Base-by-base conservation (phyloP, 2,329 filamentous ascomycete species). In the Claviceps digitariae region DNA sequence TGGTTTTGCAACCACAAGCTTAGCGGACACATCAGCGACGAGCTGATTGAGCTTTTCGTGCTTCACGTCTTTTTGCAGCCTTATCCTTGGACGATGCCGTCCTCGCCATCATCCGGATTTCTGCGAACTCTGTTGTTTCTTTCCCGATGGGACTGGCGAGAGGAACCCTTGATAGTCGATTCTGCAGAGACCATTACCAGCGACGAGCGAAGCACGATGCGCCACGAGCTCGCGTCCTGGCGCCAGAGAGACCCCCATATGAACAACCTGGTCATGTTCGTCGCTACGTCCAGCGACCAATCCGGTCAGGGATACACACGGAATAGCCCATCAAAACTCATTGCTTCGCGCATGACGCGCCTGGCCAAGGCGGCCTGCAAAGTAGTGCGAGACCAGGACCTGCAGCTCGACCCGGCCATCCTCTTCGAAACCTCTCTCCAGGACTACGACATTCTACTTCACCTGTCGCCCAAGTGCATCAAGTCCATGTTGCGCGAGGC, bases 1-100 rank as follows among this genome's bases (percentile, higher is more conserved):
- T 98, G 93, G 93, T 93, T 95, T 67, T 78, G 81, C 58, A 77
- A 79, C 2, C 93, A 98, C 66, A 83, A 94, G 59, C 80, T 98
- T 9, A 74, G 79, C 4, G 77, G 76, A 15, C 87, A 96, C 66
- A 76, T 97, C 59, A 75, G 78, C 31, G 82, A 88, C 36, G 89
- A 95, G 65, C 73, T 95, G 47, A 78, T 96, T 55, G 93, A 98
- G 69, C 78, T 98, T 17, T 72, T 96, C 49, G 86, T 84, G 13
- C 76, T 86, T 2, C 83, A 83, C 51, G 81, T 82, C 17, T 98
- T 97, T 70, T 72, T 93, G 9, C 81, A 86, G 49, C 86, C 90
- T 0, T 83, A 87, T 59, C 90, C 93, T 0, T 96, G 88, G 85
- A 72, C 78, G 40, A 72, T 78, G 0, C 91, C 94, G 0, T 85